Evolutionary conservation across 768 basidiomycete species (phyloP), one percentile per base, ranked within the genome.

Genomic region (Chalciporus sphaerocephalus): DNA sequence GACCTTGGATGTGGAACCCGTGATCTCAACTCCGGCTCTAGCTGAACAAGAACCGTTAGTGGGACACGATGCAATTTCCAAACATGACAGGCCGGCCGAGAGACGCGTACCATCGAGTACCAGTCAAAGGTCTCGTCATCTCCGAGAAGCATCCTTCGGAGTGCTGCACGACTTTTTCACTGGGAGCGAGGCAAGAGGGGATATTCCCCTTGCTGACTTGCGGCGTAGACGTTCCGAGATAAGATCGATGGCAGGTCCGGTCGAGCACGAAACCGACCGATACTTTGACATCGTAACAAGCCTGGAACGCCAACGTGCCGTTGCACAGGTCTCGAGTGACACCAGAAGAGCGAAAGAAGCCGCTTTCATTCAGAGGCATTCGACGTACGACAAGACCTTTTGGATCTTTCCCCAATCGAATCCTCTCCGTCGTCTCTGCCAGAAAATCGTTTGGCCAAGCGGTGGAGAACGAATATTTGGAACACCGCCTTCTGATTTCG

Each of bases 391-490:
- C 66, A 87, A 82, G 57, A 80, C 88, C 1, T 85, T 97, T 50
- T 96, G 90, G 87, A 49, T 95, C 16, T 85, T 97, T 61, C 79
- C 85, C 2, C 92, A 95, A 67, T 77, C 80, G 52, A 90, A 86
- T 51, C 65, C 68, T 13, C 27, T 94, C 30, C 85, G 95, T 1
- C 76, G 70, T 34, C 59, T 83, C 47, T 95, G 88, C 60, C 95
- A 98, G 65, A 80, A 77, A 49, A 65, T 95, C 37, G 91, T 95
- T 15, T 77, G 79, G 30, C 90, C 95, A 0, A 79, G 90, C 0
- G 78, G 81, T 43, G 91, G 92, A 18, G 87, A 91, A 46, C 88
- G 95, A 0, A 85, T 97, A 47, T 87, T 85, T 58, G 95, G 95
- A n/a, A 69, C 69, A 1, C 78, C 80, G 1, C 78, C 81, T 9